Evolutionary conservation across 169 alveolate species (phyloP), one percentile per base, ranked within the genome.

Genomic region (Theileria sp.): DNA sequence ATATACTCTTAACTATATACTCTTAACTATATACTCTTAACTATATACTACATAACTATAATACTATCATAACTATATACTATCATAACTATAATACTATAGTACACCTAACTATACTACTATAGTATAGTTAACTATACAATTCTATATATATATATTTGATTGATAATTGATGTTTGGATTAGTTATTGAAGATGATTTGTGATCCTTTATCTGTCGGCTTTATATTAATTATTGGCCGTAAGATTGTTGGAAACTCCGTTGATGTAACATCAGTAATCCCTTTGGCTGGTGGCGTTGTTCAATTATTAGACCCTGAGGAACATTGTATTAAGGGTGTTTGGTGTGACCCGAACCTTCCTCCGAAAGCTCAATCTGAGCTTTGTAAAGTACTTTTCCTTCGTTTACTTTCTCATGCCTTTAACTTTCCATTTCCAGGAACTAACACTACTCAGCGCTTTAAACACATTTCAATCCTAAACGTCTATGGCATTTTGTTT

Each of bases 311-410:
- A 34, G 91, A 85, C 68, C 86, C 87, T 1, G 91, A 85, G 50
- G 91, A 85, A 50, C 91, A 85, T 50, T 79, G 91, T 44, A n/a
- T 85, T 15, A 85, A 75, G 76, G 60, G 60, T 6, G 54, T 85
- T 5, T 85, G 91, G 91, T 56, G 87, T 28, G 87, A 85, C 38
- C 91, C 91, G 44, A 69, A 62, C 65, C 87, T 85, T n/a, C 38
- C 73, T 15, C 25, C 80, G n/a, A 71, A 83, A 23, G 77, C 34
- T 0, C 86, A 83, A 4, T 44, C 86, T 21, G 89, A 83, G 34
- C 78, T 83, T 19, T 77, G 76, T 9, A 85, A 79, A 51, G 74
- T 85, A 10, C 79, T 85, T 25, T 36, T 61, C 10, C 61, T 85
- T 32, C 34, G 87, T 44, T 15, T 71, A 8, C 75, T 85, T 50